These are phyloP conservation scores for Agrocybe praecox DNA, from an alignment of 768 basidiomycete species.

Conservation along the genomic window DNA sequence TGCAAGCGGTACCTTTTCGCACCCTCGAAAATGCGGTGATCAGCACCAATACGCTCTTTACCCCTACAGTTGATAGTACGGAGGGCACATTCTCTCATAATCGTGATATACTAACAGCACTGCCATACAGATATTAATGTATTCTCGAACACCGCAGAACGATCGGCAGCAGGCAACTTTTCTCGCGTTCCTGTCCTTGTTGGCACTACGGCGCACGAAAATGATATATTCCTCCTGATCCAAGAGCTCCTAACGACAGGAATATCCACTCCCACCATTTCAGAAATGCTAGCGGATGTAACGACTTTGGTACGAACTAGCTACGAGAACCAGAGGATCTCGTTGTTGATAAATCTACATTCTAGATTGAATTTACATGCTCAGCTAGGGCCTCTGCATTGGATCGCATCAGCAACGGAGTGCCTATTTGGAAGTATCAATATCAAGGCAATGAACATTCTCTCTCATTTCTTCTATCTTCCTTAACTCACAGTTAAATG, in stretches of 20 bases:
- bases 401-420: constrained; percentile 25
- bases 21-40: constrained; percentile 34
- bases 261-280: constrained; percentile 27
- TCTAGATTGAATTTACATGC: constrained; percentile 31
- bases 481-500: not conserved
- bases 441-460: constrained; percentile 21
- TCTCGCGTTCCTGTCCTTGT: constrained; percentile 26
- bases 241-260: constrained; percentile 27
- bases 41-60: constrained; percentile 27
- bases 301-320: constrained; percentile 26
- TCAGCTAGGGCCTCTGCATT: constrained; percentile 23
- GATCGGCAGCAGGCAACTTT: constrained; percentile 26
- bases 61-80: constrained; percentile 32
- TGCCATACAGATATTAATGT: constrained; percentile 27
- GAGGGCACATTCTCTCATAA: not conserved
- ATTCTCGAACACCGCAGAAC: constrained; percentile 27
- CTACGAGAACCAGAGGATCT: not conserved
- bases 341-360: not conserved
- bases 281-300: constrained; percentile 29
- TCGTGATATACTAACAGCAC: not conserved
- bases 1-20: constrained; percentile 30
- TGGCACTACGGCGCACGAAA: constrained; percentile 33
- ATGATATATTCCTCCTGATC: constrained; percentile 32
- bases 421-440: constrained; percentile 29
- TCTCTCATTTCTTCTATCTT: not conserved